These are phyloP conservation scores for Cyclostephanos invisitatus DNA, from an alignment of 108 stramenopile species.

Conservation along the genomic window DNA sequence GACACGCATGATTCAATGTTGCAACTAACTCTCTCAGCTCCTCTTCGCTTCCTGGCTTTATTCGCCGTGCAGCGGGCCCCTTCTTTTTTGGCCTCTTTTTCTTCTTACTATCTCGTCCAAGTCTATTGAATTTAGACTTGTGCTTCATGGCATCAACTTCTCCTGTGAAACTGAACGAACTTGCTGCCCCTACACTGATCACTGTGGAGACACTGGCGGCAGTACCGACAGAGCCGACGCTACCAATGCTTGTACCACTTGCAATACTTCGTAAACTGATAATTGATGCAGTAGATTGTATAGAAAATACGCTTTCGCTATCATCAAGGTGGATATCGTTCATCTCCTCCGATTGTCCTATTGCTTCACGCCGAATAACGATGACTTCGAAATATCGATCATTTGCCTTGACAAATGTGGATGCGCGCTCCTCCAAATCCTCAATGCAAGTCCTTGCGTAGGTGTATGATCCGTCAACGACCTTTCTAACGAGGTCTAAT, in stretches of 20 bases:
- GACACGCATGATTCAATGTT: slow-evolving; percentile 52
- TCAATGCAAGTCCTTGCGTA: slow-evolving; percentile 61
- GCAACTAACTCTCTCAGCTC: slow-evolving; percentile 66
- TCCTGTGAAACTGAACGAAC: slow-evolving; percentile 71
- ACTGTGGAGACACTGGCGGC: slow-evolving; percentile 74
- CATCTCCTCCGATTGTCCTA: slow-evolving; percentile 42
- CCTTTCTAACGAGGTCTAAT: slow-evolving; percentile 64
- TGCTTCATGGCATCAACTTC: slow-evolving; percentile 67
- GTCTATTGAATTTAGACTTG: slow-evolving; percentile 83
- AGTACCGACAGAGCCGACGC: slow-evolving; percentile 45
- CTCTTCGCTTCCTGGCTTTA: slow-evolving; percentile 80
- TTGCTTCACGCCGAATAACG: slow-evolving; percentile 69
- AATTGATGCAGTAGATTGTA: slow-evolving; percentile 67
- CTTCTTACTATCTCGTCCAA: slow-evolving; percentile 63
- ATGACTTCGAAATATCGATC: slow-evolving; percentile 65
- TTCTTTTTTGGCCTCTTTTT: slow-evolving; percentile 72
- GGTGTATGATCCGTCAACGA: slow-evolving; percentile 53
- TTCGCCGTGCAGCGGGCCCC: slow-evolving; percentile 42
- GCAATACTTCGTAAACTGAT: slow-evolving; percentile 63
- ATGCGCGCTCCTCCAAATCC: slow-evolving; percentile 63
- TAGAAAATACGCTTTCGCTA: slow-evolving; percentile 78
- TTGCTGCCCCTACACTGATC: slow-evolving; percentile 69
- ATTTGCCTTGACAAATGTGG: slow-evolving; percentile 57
- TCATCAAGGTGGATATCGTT: slow-evolving; percentile 53
- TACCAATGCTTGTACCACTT: slow-evolving; percentile 47